Conservation (phyloP, 805 yeast genomes). For the Wickerhamiella slavikovae region DNA sequence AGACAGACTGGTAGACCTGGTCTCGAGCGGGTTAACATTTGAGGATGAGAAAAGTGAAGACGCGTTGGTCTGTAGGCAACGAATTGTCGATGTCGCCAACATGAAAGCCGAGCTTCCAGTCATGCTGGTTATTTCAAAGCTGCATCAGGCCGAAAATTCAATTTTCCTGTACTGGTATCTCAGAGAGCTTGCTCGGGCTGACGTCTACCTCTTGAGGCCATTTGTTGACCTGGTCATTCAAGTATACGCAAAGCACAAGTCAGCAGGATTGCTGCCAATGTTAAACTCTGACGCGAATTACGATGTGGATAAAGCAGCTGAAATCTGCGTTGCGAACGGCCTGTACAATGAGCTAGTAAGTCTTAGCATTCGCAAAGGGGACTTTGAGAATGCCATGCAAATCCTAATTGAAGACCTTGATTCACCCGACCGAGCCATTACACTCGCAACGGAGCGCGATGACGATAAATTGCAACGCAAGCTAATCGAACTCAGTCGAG, state of each 20-base stretch:
- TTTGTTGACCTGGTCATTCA: slow-evolving; percentile 49
- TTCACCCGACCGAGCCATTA: slow-evolving; percentile 65
- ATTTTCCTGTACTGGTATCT: slow-evolving; percentile 36
- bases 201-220: slow-evolving; percentile 31
- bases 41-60: slow-evolving; percentile 7
- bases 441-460: slow-evolving; percentile 45
- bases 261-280: slow-evolving; percentile 34
- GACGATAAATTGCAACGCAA: slow-evolving; percentile 70
- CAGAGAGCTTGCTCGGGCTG: slow-evolving; percentile 33
- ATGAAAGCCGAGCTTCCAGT: slow-evolving; percentile 32
- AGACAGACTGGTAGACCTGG: slow-evolving; percentile 27
- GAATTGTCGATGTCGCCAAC: not conserved
- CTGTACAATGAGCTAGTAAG: slow-evolving; percentile 58
- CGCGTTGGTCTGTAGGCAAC: not conserved
- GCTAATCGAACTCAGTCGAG: slow-evolving; percentile 46
- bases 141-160: slow-evolving; percentile 16
- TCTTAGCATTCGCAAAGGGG: slow-evolving; percentile 65
- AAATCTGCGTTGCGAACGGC: slow-evolving; percentile 32
- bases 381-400: slow-evolving; percentile 49
- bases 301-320: slow-evolving; percentile 49
- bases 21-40: no score
- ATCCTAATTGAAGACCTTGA: slow-evolving; percentile 57
- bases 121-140: slow-evolving; percentile 22
- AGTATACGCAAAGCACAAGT: slow-evolving; percentile 43
- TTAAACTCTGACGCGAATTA: slow-evolving; percentile 34